Evolutionary conservation across 768 basidiomycete species (phyloP).

Genomic region (Austroboletus festivus): DNA sequence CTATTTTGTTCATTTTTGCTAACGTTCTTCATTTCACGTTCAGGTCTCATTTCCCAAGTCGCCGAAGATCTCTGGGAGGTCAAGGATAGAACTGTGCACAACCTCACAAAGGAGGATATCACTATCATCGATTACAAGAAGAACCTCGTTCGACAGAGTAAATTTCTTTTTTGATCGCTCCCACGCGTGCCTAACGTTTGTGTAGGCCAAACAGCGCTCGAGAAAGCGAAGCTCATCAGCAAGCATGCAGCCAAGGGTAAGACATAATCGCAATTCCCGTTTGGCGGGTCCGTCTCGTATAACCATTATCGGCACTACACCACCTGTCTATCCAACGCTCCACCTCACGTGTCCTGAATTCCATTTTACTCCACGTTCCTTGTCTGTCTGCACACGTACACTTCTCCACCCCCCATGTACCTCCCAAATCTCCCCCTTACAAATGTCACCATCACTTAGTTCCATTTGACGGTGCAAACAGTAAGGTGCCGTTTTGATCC

Average conservation of each 20-base stretch:
- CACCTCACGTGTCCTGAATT: conserved; percentile 12
- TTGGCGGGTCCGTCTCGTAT: background rate
- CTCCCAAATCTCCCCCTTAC: conserved; percentile 1
- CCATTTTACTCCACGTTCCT: conserved; percentile 10
- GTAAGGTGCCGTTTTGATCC: conserved; percentile 5
- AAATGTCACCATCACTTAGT: conserved; percentile 17
- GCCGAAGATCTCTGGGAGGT: conserved; percentile 99
- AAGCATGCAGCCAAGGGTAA: conserved; percentile 74
- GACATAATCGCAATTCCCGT: conserved; percentile 39
- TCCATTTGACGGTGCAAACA: conserved; percentile 11
- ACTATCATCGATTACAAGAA: conserved; percentile 93
- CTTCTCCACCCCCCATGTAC: conserved; percentile 11
- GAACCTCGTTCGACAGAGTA: conserved; percentile 76
- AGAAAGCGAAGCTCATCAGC: conserved; percentile 91
- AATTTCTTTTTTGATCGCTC: conserved; percentile 26
- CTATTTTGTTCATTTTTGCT: conserved; percentile 7
- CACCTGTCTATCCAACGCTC: conserved; percentile 6
- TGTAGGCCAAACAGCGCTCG: conserved; percentile 77
- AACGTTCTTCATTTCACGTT: conserved; percentile 9
- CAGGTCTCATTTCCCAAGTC: conserved; percentile 94
- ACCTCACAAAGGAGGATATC: conserved; percentile 88
- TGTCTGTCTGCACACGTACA: conserved; percentile 12
- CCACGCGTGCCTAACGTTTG: conserved; percentile 2
- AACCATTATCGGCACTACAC: conserved; percentile 2
- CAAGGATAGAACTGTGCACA: conserved; percentile 87